Base-by-base conservation (phyloP, 129 eudicot species). In the Smallanthus sonchifolius region DNA sequence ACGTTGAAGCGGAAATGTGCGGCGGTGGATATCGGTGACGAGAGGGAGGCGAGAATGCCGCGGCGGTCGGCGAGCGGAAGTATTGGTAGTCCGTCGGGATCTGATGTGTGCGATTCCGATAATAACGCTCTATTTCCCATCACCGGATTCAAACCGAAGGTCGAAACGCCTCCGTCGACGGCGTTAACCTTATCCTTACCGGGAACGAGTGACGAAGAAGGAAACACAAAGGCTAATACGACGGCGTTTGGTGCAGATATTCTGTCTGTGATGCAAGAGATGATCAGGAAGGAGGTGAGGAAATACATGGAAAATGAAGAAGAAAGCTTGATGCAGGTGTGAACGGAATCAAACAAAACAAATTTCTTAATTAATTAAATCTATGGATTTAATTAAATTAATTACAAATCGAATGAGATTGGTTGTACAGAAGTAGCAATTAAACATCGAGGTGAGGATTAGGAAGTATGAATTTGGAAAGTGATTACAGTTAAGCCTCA, bases 1-100 rank as follows among this genome's bases (percentile, higher is more conserved):
- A 82, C 86, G 61, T 65, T 82, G 56, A 82, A 77, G 56, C 77
- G 86, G 43, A 83, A 83, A 28, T 40, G 48, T 70, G 20, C 71
- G 15, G 70, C 66, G 24, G 36, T 57, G 59, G 73, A 44, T 20
- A 24, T 16, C 36, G 80, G 70, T 37, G 70, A 49, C 35, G 79
- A 75, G 19, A 20, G 51, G 71, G 24, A 20, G 20, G 63, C 73
- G 65, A 75, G 73, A 49, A 74, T 76, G 66, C 67, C 13, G 15
- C 32, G 74, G 57, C 74, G 74, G 67, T 54, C 74, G 74, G 80
- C 42, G 45, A 75, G 73, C 11, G 80, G 14, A 19, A 6, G 67
- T 10, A 52, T 7, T 35, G 7, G 74, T n/a, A 65, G 74, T 76
- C 80, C 80, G 48, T 66, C 74, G 43, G 80, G 74, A 76, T 76